Conservation (phyloP, 2,329 filamentous ascomycete species). For the Colletotrichum coccodes region DNA sequence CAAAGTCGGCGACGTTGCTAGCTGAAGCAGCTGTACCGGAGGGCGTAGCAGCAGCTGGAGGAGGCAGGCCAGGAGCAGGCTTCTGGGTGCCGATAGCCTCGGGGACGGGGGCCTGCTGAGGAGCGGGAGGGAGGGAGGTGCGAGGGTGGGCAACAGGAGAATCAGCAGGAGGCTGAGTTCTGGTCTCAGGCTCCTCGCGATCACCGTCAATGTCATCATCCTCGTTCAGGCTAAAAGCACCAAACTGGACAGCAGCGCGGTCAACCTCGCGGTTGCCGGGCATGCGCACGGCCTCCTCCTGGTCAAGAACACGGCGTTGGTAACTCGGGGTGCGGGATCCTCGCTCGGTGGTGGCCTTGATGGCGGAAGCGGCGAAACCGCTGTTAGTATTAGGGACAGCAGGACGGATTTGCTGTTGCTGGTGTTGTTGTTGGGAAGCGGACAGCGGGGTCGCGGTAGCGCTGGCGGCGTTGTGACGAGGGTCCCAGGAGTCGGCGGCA, state of each 20-base stretch:
- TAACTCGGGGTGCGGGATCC: conserved; percentile 79
- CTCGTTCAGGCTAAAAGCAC: conserved; percentile 88
- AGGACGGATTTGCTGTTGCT: conserved; percentile 67
- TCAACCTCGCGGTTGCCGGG: conserved; percentile 96
- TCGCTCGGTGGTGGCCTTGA: conserved; percentile 77
- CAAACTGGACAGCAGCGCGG: conserved; percentile 93
- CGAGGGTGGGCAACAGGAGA: conserved; percentile 88
- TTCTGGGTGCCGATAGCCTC: conserved; percentile 67
- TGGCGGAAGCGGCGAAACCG: conserved; percentile 82
- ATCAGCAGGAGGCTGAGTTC: conserved; percentile 91
- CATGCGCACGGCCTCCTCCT: conserved; percentile 98
- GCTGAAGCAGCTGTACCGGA: conserved; percentile 42
- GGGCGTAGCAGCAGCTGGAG: conserved; percentile 49
- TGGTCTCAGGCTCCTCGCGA: conserved; percentile 93
- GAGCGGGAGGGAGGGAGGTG: conserved; percentile 83
- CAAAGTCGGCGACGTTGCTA: conserved; percentile 29
- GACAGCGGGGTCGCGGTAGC: conserved; percentile 75
- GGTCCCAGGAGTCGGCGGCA: conserved; percentile 85
- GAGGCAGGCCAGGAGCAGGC: conserved; percentile 54
- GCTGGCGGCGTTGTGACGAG: conserved; percentile 67
- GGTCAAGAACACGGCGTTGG: conserved; percentile 88
- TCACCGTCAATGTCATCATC: conserved; percentile 94
- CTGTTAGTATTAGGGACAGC: conserved; percentile 48
- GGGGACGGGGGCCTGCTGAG: conserved; percentile 63
- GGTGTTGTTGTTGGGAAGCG: conserved; percentile 71